These are phyloP conservation scores for Podaxis sp. DNA, from an alignment of 768 basidiomycete species.

Conservation along the genomic window DNA sequence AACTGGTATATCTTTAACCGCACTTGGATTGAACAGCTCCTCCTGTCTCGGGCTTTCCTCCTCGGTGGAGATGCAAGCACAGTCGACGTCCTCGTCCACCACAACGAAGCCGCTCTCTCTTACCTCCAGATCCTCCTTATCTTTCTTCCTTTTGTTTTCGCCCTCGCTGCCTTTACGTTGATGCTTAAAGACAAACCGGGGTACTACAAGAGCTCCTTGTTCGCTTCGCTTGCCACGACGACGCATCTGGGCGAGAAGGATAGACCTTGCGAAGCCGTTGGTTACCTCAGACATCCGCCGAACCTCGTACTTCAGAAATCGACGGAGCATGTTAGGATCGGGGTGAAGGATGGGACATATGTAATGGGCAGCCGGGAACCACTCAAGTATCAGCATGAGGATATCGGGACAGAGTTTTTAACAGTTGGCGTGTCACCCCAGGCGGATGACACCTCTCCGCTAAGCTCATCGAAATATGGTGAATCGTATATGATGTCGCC, in stretches of 20 bases:
- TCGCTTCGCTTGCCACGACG: conserved; percentile 19
- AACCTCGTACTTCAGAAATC: background rate
- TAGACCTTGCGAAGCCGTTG: background rate
- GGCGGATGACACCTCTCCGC: background rate
- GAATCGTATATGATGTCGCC: background rate
- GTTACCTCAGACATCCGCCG: background rate
- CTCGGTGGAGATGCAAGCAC: conserved; percentile 16
- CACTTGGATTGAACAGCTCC: conserved; percentile 17
- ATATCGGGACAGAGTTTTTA: background rate
- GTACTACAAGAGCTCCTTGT: conserved; percentile 21
- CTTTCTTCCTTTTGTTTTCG: conserved; percentile 16
- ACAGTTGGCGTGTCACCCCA: background rate
- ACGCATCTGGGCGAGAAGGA: conserved; percentile 12
- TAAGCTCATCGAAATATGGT: background rate
- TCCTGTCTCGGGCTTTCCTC: conserved; percentile 19
- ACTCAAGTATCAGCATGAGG: background rate
- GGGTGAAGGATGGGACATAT: background rate
- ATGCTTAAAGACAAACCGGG: conserved; percentile 18
- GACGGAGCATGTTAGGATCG: background rate
- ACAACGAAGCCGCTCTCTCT: conserved; percentile 14
- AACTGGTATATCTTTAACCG: conserved; percentile 17
- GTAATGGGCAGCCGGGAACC: background rate
- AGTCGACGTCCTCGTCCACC: conserved; percentile 15
- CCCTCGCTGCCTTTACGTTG: conserved; percentile 1
- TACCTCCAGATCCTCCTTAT: conserved; percentile 15